Base-by-base conservation (phyloP, 768 basidiomycete genomes). In the Macrolepiota albuminosa region DNA sequence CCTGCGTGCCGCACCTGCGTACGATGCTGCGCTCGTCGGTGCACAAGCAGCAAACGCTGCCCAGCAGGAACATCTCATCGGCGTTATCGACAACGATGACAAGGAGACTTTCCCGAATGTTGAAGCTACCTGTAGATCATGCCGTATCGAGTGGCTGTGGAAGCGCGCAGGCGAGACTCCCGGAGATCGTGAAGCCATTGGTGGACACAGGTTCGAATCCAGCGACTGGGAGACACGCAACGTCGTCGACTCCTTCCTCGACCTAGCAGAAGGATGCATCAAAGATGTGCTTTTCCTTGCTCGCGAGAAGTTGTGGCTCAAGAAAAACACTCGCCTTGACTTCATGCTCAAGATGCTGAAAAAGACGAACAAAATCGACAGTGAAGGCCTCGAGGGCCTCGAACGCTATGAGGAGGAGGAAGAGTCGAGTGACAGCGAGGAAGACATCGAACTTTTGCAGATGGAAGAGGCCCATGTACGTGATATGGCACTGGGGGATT, bases 241-340 rank as follows among this genome's bases (percentile, higher is more conserved):
- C 64, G 78, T 78, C 9, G 78, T 91, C 13, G 87, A 88, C 54
- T 80, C 80, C n/a, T 92, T 88, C 72, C 71, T 91, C 42, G 89
- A 91, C 58, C 75, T 88, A 29, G 88, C 81, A 3, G 90, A 91
- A 63, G 89, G 89, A 24, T 81, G 77, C 6, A 81, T 91, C 60
- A 64, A 68, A 47, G 85, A 88, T 49, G 84, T 91, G 24, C 68
- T 90, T 37, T 68, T 68, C 34, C 70, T 87, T 33, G 86, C 86
- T 16, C 77, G 83, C 61, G 90, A 91, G 70, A 88, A 89, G 69
- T 75, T 79, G 57, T 92, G 90, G 90, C 69, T 91, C 51, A 75
- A 84, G 40, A 78, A 73, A 43, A 70, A 83, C 67, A 92, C 90
- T 0, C 85, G 85, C 62, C 77, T 90, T 61, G 75, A 77, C 1